Conservation (phyloP, 2,329 filamentous ascomycete species). For the Epichloe festucae region DNA sequence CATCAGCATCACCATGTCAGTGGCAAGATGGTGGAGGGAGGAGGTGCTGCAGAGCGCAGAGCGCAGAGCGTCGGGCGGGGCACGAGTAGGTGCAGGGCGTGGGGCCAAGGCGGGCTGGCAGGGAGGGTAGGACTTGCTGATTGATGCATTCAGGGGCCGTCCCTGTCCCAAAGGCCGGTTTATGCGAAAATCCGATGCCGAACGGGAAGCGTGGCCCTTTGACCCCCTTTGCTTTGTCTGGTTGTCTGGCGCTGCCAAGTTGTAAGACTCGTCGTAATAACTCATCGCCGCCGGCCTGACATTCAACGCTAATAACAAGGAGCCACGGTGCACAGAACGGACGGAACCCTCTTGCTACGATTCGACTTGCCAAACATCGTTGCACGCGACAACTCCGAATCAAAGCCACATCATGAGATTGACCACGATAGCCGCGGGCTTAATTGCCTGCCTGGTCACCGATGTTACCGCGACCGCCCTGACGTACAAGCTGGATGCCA, state of each 20-base stretch:
- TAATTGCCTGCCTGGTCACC: conserved; percentile 58
- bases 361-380: conserved; percentile 6
- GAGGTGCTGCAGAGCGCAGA: too few relatives aligned
- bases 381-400: conserved; percentile 16
- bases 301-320: conserved; percentile 1
- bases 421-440: conserved; percentile 46
- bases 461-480: conserved; percentile 75
- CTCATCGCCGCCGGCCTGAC: background rate
- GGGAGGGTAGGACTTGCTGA: too few relatives aligned
- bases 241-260: background rate
- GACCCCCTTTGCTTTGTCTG: background rate
- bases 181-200: conserved; percentile 12
- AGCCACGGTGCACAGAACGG: conserved; percentile 4
- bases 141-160: too few relatives aligned
- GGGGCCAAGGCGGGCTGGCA: background rate
- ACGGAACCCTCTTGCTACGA: background rate
- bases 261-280: background rate
- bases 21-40: background rate
- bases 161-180: conserved; percentile 6
- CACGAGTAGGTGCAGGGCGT: background rate
- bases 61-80: too few relatives aligned
- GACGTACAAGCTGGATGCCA: conserved; percentile 80
- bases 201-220: conserved; percentile 9
- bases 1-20: background rate
- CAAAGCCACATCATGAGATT: conserved; percentile 47